Evolutionary conservation across 108 stramenopile species (phyloP).

Genomic region (Mayamaea pseudoterrestris): DNA sequence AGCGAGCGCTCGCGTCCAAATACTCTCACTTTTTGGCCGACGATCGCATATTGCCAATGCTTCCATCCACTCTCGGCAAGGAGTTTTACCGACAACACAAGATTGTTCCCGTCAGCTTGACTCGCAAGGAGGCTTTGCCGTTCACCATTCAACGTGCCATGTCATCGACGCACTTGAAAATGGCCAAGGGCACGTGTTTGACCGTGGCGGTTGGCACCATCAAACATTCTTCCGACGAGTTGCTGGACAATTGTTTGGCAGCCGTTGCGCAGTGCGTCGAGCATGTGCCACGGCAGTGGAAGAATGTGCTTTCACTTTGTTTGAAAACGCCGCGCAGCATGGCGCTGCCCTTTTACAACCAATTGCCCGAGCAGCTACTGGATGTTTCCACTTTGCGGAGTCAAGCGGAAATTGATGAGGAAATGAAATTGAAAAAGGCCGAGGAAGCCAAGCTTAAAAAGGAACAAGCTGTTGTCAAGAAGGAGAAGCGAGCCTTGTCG

Average conservation of each 20-base stretch:
- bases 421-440: slow-evolving; percentile 11
- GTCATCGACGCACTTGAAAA: slow-evolving; percentile 60
- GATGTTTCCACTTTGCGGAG: slow-evolving; percentile 44
- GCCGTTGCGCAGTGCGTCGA: slow-evolving; percentile 35
- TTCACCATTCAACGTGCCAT: slow-evolving; percentile 46
- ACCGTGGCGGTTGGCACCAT: slow-evolving; percentile 73
- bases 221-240: slow-evolving; percentile 46
- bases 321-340: slow-evolving; percentile 71
- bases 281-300: slow-evolving; percentile 81
- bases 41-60: slow-evolving; percentile 92
- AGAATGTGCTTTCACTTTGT: slow-evolving; percentile 70
- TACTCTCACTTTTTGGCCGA: slow-evolving; percentile 89
- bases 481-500: slow-evolving; percentile 7
- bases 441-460: slow-evolving; percentile 8
- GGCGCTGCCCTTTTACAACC: slow-evolving; percentile 78
- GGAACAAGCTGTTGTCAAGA: slow-evolving; percentile 9
- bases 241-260: slow-evolving; percentile 61
- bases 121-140: slow-evolving; percentile 56
- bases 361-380: slow-evolving; percentile 51
- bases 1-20: slow-evolving; percentile 50
- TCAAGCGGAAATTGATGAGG: slow-evolving; percentile 6
- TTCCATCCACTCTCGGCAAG: slow-evolving; percentile 80
- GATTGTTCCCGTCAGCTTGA: slow-evolving; percentile 70
- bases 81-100: slow-evolving; percentile 86
- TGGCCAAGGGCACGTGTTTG: slow-evolving; percentile 71